Evolutionary conservation across 1,284 basidiomycete genomes (phyloP).

Genomic region (Papiliotrema fonsecae): DNA sequence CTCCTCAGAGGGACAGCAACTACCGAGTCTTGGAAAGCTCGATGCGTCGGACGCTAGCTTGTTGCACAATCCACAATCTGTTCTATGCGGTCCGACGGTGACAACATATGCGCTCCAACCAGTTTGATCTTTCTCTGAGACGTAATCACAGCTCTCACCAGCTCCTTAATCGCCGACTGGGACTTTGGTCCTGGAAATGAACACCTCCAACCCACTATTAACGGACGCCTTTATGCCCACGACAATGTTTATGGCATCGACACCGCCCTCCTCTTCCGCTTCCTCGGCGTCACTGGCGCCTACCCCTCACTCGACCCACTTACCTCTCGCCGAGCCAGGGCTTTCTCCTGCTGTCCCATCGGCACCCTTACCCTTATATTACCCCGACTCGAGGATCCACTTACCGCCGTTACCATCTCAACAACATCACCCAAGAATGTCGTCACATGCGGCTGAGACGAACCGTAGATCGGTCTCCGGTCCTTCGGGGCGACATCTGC

Average conservation of each 20-base stretch:
- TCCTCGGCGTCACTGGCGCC: neutral
- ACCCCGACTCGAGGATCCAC: conserved; percentile 1
- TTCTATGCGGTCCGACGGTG: no score
- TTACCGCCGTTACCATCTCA: neutral
- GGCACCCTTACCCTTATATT: conserved; percentile 5
- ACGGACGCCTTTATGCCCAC: neutral
- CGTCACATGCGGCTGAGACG: neutral
- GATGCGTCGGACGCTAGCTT: no score
- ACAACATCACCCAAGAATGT: neutral
- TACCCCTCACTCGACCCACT: neutral
- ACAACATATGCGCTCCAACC: no score
- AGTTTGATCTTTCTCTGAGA: no score
- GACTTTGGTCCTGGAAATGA: no score
- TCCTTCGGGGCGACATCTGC: neutral
- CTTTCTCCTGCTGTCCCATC: no score
- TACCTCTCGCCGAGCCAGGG: neutral
- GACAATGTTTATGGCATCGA: no score
- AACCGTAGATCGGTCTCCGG: conserved; percentile 1
- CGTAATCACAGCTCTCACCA: no score
- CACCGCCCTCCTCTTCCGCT: neutral
- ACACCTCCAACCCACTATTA: neutral
- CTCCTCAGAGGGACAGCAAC: no score
- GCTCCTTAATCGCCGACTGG: no score
- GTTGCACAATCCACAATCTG: no score
- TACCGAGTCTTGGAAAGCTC: no score